Percentiles rank a stretch among this genome's conserved stretches.
phyloP scores from a whole-genome alignment of 345 rosid species.

The Capsella bursapastoris region DNA sequence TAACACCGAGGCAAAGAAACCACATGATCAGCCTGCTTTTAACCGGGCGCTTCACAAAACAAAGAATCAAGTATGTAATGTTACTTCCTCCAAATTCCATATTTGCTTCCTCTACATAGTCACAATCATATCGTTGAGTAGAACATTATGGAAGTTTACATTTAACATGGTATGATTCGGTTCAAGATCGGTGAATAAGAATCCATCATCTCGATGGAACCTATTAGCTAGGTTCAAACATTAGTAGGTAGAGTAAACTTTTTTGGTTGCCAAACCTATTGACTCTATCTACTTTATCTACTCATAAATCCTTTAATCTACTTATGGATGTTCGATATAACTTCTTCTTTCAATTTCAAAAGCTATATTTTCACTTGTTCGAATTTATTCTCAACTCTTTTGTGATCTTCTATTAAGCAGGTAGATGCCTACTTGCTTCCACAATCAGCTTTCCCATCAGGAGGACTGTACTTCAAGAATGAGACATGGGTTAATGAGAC shows the following conservation, averaged over 20 bases:
- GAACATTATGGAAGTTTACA: neutral
- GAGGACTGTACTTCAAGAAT: conserved; percentile 7
- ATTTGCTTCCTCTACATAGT: neutral
- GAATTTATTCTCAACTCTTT: neutral
- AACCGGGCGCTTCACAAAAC: conserved; percentile 47
- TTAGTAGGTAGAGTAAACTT: neutral
- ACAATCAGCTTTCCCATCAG: conserved; percentile 9
- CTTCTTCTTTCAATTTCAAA: neutral
- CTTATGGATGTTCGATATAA: neutral
- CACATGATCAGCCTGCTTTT: conserved; percentile 82
- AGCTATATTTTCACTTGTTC: neutral
- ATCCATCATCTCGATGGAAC: neutral
- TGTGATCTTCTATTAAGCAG: neutral
- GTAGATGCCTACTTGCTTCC: conserved; percentile 2
- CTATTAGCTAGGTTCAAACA: neutral
- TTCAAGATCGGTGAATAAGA: no score
- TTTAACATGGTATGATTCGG: no score
- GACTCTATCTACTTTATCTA: neutral
- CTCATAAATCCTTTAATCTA: neutral
- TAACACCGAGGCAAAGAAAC: neutral
- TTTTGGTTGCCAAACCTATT: neutral
- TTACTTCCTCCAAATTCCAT: neutral
- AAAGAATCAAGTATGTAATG: conserved; percentile 59
- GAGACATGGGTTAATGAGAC: neutral
- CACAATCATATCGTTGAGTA: neutral